A percentile compares a stretch with the other conserved stretches of the same genome.
These are phyloP conservation scores for Zymoseptoria pseudotritici DNA, from an alignment of 2,329 filamentous ascomycete genomes.

Conservation along the genomic window DNA sequence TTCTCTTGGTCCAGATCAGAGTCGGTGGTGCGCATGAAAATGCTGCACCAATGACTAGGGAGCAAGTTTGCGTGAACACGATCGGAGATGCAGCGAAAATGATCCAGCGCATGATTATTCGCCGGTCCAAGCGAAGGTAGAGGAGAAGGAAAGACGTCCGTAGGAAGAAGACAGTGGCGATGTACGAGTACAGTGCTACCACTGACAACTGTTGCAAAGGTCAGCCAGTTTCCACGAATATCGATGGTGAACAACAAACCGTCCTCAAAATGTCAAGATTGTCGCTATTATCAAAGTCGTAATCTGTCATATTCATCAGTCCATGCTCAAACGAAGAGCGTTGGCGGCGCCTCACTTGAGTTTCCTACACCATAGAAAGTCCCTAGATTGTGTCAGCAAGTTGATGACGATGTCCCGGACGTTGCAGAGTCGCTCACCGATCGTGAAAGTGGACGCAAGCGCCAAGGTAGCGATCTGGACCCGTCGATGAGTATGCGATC, in stretches of 20 bases:
- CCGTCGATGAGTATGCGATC: background rate
- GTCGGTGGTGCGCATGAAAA: conserved; percentile 7
- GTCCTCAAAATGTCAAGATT: conserved; percentile 1
- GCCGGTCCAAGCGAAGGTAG: conserved; percentile 10
- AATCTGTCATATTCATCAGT: background rate
- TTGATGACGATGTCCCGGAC: background rate
- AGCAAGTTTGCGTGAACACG: conserved; percentile 3
- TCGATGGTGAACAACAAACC: background rate
- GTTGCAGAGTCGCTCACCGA: background rate
- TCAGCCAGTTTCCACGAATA: background rate
- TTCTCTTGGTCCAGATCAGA: background rate
- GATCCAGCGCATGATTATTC: conserved; percentile 10
- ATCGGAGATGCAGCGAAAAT: conserved; percentile 8
- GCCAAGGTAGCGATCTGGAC: conserved; percentile 4
- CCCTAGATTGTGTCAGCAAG: background rate
- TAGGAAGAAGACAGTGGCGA: conserved; percentile 7
- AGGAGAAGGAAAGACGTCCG: conserved; percentile 10
- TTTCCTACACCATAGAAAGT: conserved; percentile 11
- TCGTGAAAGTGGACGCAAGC: conserved; percentile 6
- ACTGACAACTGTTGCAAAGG: conserved; percentile 2
- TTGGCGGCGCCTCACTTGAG: conserved; percentile 2
- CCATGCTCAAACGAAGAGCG: background rate
- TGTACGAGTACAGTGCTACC: conserved; percentile 5
- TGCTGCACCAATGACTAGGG: conserved; percentile 2
- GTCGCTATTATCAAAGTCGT: background rate